Conservation (phyloP, 352 stramenopile genomes). For the Hyaloperonospora brassicae region DNA sequence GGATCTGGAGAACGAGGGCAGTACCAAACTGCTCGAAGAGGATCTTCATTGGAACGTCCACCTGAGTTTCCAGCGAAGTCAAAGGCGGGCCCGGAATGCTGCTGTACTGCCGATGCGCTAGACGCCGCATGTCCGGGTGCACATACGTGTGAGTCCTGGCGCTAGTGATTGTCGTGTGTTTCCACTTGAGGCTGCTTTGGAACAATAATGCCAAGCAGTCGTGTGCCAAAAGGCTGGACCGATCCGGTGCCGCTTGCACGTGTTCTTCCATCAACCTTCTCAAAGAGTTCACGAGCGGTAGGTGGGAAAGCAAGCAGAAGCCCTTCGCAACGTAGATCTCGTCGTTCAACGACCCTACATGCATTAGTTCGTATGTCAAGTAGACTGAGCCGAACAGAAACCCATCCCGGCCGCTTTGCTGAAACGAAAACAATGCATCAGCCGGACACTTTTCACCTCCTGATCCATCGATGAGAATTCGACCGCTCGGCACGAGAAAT, state of each 20-base stretch:
- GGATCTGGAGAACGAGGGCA: constrained; percentile 58
- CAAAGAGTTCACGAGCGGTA: constrained; percentile 56
- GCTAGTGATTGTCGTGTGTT: constrained; percentile 27
- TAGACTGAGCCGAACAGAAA: constrained; percentile 75
- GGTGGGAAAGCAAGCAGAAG: constrained; percentile 55
- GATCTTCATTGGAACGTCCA: constrained; percentile 60
- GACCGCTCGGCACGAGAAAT: constrained; percentile 64
- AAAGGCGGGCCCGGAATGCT: constrained; percentile 34
- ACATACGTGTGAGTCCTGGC: constrained; percentile 27
- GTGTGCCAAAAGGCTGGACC: constrained; percentile 39
- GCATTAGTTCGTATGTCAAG: constrained; percentile 58
- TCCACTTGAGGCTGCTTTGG: constrained; percentile 31
- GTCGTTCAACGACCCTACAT: constrained; percentile 36
- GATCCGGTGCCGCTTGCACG: constrained; percentile 24
- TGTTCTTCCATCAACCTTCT: constrained; percentile 53
- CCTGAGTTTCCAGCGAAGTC: constrained; percentile 34
- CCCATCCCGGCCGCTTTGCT: constrained; percentile 63
- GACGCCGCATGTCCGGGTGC: constrained; percentile 27
- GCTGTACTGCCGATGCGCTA: constrained; percentile 35
- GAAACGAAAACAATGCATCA: constrained; percentile 66
- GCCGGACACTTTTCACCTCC: constrained; percentile 28
- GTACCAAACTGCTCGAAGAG: constrained; percentile 69
- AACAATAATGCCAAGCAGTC: constrained; percentile 42
- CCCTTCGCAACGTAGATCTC: constrained; percentile 55
- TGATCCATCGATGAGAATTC: constrained; percentile 37